A percentile compares a stretch with the other conserved stretches of the same genome.
Evolutionary conservation across 2,329 filamentous ascomycete species (phyloP).

Genomic region (Hypoxylon sp.): DNA sequence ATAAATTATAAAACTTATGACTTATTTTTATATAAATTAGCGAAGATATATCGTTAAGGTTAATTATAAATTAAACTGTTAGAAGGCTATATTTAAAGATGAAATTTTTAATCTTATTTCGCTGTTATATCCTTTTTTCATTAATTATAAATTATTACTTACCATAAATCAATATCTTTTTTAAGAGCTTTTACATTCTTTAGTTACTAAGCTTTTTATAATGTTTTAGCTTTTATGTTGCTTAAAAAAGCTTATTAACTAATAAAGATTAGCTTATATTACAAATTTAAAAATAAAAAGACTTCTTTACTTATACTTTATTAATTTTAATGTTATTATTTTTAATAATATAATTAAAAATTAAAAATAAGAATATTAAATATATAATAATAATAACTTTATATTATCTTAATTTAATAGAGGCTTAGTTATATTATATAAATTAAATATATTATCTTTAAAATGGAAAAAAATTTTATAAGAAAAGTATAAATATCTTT

Average conservation of each 20-base stretch:
- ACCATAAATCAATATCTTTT: neutral
- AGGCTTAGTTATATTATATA: no score
- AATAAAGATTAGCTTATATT: neutral
- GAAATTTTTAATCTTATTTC: constrained; percentile 4
- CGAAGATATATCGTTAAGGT: neutral
- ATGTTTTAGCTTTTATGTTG: neutral
- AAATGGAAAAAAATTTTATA: no score
- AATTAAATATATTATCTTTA: neutral
- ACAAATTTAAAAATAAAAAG: neutral
- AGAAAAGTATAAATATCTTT: no score
- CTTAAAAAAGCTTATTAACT: neutral
- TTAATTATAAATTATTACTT: no score
- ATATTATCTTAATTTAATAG: neutral
- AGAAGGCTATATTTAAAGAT: neutral
- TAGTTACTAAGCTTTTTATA: neutral
- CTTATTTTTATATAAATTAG: constrained; percentile 2
- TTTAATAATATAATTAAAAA: constrained; percentile 14
- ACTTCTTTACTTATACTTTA: neutral
- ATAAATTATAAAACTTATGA: neutral
- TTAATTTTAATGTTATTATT: constrained; percentile 8
- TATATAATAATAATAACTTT: neutral
- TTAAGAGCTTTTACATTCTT: neutral
- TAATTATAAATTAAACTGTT: constrained; percentile 4
- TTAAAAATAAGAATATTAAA: neutral
- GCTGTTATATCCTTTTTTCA: neutral